phyloP scores from a whole-genome alignment of 176 grass and related monocot species.

The Musa itinerans region DNA sequence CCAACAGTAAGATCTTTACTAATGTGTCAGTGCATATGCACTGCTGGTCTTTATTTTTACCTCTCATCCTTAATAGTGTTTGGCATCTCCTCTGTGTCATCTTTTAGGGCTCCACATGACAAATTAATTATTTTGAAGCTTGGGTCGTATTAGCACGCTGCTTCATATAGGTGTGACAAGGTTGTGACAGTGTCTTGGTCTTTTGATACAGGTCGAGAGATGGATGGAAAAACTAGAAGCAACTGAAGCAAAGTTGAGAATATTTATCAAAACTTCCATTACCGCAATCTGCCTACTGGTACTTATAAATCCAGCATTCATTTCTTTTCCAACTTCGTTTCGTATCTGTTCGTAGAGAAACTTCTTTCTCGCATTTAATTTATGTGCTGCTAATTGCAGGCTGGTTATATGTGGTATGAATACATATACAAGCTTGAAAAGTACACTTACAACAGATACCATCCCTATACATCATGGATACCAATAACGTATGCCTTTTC shows the following conservation, averaged over 20 bases:
- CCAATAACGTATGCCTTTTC: conserved; percentile 16
- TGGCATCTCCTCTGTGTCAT: no score
- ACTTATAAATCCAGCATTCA: not conserved
- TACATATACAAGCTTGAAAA: conserved; percentile 29
- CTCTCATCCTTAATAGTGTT: not conserved
- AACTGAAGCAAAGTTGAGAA: conserved; percentile 25
- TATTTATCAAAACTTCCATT: conserved; percentile 32
- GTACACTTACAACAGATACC: conserved; percentile 25
- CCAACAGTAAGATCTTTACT: conserved; percentile 6
- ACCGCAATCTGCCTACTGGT: conserved; percentile 33
- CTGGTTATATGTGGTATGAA: conserved; percentile 19
- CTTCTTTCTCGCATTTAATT: not conserved
- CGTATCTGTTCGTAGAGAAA: not conserved
- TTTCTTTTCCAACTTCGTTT: not conserved
- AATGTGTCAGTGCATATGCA: not conserved
- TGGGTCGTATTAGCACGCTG: not conserved
- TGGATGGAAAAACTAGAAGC: conserved; percentile 40
- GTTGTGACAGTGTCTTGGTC: not conserved
- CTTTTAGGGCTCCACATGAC: no score
- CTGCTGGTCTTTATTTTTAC: not conserved
- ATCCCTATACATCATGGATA: conserved; percentile 29
- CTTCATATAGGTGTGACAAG: no score
- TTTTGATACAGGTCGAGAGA: conserved; percentile 31
- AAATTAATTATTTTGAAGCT: not conserved
- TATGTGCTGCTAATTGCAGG: conserved; percentile 1